phyloP scores from a whole-genome alignment of 2,329 filamentous ascomycete genomes.

The Aspergillus phoenicis region DNA sequence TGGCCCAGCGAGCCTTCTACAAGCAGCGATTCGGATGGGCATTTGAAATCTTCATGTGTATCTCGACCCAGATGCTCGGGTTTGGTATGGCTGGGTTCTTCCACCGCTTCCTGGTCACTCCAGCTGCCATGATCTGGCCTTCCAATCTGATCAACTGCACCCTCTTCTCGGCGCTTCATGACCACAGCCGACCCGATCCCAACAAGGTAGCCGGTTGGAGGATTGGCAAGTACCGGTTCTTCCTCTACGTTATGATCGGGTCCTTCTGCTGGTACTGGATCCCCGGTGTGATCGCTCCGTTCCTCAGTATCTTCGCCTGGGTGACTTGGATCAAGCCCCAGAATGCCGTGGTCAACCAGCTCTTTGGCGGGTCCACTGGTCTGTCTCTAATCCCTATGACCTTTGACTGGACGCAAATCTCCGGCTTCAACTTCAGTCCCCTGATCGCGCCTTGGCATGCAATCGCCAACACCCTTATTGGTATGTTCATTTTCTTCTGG shows the following conservation, averaged over 20 bases:
- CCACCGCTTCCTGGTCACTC: constrained; percentile 59
- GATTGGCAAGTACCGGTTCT: constrained; percentile 68
- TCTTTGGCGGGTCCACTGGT: constrained; percentile 71
- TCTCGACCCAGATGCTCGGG: constrained; percentile 70
- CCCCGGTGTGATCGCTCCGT: constrained; percentile 69
- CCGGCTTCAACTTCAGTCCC: constrained; percentile 68
- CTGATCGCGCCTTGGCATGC: constrained; percentile 73
- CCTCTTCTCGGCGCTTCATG: constrained; percentile 73
- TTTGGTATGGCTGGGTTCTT: constrained; percentile 71
- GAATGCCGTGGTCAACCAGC: constrained; percentile 68
- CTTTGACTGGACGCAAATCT: constrained; percentile 75
- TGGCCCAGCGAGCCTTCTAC: constrained; percentile 72
- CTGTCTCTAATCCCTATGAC: constrained; percentile 70
- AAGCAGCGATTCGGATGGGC: constrained; percentile 67
- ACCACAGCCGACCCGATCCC: constrained; percentile 59
- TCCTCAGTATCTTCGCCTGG: constrained; percentile 70
- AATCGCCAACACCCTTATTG: constrained; percentile 72
- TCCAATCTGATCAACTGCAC: constrained; percentile 66
- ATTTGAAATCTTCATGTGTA: constrained; percentile 67
- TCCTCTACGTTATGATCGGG: constrained; percentile 58
- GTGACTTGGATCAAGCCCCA: constrained; percentile 72
- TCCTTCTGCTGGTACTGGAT: constrained; percentile 70
- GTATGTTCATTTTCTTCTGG: constrained; percentile 67
- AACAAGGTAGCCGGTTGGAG: constrained; percentile 62
- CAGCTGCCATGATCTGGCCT: constrained; percentile 75